A percentile compares a stretch with the other conserved stretches of the same genome.
Evolutionary conservation across 768 basidiomycete genomes (phyloP).

Genomic region (Phylloporus sp.): DNA sequence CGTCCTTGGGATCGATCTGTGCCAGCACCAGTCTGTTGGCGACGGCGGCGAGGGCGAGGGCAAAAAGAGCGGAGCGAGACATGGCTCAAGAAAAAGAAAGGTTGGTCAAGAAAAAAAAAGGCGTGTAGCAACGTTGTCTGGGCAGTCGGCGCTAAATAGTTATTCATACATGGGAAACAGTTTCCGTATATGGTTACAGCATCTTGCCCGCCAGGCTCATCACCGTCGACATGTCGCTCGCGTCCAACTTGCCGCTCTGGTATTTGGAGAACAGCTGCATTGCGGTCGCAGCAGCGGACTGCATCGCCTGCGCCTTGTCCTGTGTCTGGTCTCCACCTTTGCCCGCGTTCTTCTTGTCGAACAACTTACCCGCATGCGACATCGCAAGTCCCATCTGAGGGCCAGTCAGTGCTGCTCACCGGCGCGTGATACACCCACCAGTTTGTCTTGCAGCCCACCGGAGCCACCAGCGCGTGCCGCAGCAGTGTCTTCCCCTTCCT

Average conservation of each 20-base stretch:
- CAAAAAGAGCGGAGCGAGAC: conserved; percentile 48
- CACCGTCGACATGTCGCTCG: conserved; percentile 27
- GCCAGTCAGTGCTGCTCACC: neutral
- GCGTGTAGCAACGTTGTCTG: neutral
- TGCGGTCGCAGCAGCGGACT: conserved; percentile 28
- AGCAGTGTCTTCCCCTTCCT: conserved; percentile 2
- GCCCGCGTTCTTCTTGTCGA: conserved; percentile 31
- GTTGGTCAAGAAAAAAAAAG: neutral
- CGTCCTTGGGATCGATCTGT: conserved; percentile 38
- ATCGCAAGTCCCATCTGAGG: conserved; percentile 28
- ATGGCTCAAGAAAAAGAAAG: conserved; percentile 31
- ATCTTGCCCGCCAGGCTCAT: conserved; percentile 26
- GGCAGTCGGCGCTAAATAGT: conserved; percentile 1
- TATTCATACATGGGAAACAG: conserved; percentile 9
- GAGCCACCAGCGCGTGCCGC: conserved; percentile 2
- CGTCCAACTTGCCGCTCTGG: conserved; percentile 25
- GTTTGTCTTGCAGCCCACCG: conserved; percentile 28
- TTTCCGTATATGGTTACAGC: conserved; percentile 8
- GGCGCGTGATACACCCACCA: conserved; percentile 14
- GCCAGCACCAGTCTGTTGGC: conserved; percentile 29
- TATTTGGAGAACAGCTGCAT: conserved; percentile 27
- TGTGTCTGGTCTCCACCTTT: conserved; percentile 7
- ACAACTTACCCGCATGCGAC: conserved; percentile 30
- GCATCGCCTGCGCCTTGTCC: conserved; percentile 32
- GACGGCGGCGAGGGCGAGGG: conserved; percentile 30